Percentiles rank a stretch among this genome's conserved stretches.
Conservation (phyloP, 2,329 filamentous ascomycete species). For the Cladosporium oxysporum region DNA sequence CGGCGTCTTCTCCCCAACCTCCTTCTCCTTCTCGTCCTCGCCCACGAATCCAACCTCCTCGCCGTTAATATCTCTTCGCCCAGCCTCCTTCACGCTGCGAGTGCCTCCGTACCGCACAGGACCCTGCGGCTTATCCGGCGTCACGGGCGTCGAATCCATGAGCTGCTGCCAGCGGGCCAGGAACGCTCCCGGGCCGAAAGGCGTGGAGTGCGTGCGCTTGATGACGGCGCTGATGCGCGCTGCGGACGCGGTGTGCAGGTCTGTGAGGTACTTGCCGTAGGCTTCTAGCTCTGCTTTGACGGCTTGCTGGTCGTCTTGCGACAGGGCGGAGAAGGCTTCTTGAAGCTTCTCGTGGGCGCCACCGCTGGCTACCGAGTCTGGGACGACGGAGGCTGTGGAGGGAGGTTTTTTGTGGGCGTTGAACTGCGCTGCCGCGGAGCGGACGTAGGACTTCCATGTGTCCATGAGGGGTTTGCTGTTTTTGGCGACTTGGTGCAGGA, state of each 20-base stretch:
- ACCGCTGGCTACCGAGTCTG: conserved; percentile 41
- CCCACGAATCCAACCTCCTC: conserved; percentile 27
- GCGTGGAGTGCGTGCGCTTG: conserved; percentile 41
- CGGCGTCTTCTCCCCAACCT: conserved; percentile 32
- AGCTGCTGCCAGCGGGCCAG: conserved; percentile 71
- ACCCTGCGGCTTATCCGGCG: conserved; percentile 57
- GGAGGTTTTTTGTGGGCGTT: conserved; percentile 34
- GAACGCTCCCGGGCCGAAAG: conserved; percentile 70
- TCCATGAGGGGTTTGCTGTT: conserved; percentile 67
- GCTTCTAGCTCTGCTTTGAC: conserved; percentile 59
- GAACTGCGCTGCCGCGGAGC: conserved; percentile 61
- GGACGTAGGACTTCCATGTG: conserved; percentile 63
- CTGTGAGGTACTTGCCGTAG: conserved; percentile 61
- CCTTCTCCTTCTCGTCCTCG: conserved; percentile 34
- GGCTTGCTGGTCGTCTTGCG: conserved; percentile 46
- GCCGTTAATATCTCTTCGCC: conserved; percentile 39
- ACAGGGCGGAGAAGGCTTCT: conserved; percentile 50
- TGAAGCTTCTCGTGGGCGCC: conserved; percentile 46
- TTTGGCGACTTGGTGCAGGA: conserved; percentile 68
- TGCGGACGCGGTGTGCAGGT: conserved; percentile 56
- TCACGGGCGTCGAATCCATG: conserved; percentile 69
- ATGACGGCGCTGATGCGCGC: conserved; percentile 61
- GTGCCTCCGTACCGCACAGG: conserved; percentile 49
- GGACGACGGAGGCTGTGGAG: conserved; percentile 25
- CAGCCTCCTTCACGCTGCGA: conserved; percentile 40